Conservation (phyloP, 495 filamentous ascomycete genomes). For the Alectoria sarmentosa region DNA sequence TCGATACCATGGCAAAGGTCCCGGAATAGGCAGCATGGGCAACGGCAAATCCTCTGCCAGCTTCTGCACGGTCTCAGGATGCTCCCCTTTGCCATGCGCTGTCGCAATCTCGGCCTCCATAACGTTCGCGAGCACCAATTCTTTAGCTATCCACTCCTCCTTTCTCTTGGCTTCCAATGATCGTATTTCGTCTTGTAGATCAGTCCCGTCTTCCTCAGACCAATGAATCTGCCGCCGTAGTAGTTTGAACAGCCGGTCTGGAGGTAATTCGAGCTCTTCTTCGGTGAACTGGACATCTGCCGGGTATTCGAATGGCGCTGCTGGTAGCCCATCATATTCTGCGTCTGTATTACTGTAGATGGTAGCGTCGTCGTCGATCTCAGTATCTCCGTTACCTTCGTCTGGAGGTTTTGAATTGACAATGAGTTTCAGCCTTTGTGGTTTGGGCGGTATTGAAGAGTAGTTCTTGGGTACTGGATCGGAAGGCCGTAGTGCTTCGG, state of each 20-base stretch:
- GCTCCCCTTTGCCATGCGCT: constrained; percentile 34
- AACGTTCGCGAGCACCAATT: constrained; percentile 53
- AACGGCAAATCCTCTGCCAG: constrained; percentile 20
- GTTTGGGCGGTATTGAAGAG: constrained; percentile 43
- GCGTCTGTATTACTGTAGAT: constrained; percentile 28
- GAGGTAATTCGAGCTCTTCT: constrained; percentile 62
- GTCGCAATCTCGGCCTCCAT: constrained; percentile 50
- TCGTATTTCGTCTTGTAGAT: constrained; percentile 53
- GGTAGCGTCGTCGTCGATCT: constrained; percentile 44
- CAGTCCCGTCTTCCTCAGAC: constrained; percentile 63
- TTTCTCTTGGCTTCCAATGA: constrained; percentile 58
- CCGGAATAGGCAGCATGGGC: constrained; percentile 24
- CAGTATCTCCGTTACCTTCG: constrained; percentile 45
- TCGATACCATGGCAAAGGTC: constrained; percentile 27
- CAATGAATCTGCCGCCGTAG: constrained; percentile 74
- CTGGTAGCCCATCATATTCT: constrained; percentile 12
- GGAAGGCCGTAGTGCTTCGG: constrained; percentile 81
- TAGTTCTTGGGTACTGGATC: constrained; percentile 77
- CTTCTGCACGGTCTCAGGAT: constrained; percentile 23
- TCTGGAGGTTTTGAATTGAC: constrained; percentile 49
- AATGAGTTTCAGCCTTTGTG: constrained; percentile 60
- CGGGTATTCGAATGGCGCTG: constrained; percentile 35
- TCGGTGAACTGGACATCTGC: constrained; percentile 62
- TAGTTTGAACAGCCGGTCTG: constrained; percentile 62
- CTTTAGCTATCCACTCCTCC: constrained; percentile 80